phyloP scores from a whole-genome alignment of 176 grass and related monocot species.

The Areca catechu region DNA sequence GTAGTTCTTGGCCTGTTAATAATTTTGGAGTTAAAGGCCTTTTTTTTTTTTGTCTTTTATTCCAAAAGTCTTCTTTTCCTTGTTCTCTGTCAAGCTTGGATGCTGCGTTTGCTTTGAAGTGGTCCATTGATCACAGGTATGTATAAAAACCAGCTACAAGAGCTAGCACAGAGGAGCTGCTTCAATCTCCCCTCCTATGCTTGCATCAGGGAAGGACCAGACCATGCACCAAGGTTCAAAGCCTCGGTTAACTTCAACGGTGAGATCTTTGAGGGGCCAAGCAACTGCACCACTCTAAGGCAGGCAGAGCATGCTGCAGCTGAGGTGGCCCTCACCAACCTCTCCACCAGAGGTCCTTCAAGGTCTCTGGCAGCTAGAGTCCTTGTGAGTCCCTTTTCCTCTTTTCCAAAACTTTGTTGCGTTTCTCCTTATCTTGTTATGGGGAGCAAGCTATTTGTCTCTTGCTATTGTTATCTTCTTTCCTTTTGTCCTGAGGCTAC shows the following conservation, averaged over 20 bases:
- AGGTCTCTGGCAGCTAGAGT: conserved; percentile 55
- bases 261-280: conserved; percentile 68
- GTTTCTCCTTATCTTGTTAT: too few species aligned
- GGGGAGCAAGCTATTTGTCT: too few species aligned
- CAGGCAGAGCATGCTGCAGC: conserved; percentile 91
- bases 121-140: conserved; percentile 11
- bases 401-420: too few species aligned
- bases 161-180: conserved; percentile 95
- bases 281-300: conserved; percentile 60
- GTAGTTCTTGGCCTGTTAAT: too few species aligned
- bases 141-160: conserved; percentile 97
- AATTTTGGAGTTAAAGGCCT: too few species aligned
- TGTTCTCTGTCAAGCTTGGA: too few species aligned
- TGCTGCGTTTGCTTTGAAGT: too few species aligned
- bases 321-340: conserved; percentile 57
- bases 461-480: too few species aligned
- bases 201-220: conserved; percentile 61
- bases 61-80: too few species aligned
- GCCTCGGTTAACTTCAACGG: conserved; percentile 84
- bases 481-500: neutral
- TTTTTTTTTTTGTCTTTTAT: too few species aligned
- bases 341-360: conserved; percentile 68
- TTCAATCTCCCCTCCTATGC: conserved; percentile 81
- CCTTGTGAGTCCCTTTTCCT: conserved; percentile 35
- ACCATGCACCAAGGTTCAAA: conserved; percentile 81